Conservation (phyloP, 176 grass and related monocot species). For the Aegilops longissima region DNA sequence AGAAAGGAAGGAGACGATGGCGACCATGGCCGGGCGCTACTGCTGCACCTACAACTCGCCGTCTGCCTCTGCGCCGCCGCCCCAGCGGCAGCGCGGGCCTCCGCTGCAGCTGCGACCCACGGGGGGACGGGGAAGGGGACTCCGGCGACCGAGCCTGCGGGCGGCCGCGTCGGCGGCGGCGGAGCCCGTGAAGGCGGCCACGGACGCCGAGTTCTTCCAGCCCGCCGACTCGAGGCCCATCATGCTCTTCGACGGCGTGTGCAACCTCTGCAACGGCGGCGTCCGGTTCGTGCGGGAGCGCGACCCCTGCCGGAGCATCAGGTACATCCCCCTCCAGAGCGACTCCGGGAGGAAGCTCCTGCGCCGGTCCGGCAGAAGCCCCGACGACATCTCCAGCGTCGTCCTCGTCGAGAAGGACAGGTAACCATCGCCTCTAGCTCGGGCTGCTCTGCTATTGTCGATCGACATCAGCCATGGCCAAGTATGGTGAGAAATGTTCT, state of each 20-base stretch:
- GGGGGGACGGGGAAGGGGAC: not conserved
- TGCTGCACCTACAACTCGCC: slow-evolving; percentile 7
- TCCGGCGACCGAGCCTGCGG: slow-evolving; percentile 19
- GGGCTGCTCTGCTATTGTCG: not conserved
- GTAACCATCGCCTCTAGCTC: not conserved
- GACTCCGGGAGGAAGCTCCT: slow-evolving; percentile 82
- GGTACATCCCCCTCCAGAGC: slow-evolving; percentile 72
- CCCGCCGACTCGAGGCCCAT: slow-evolving; percentile 57
- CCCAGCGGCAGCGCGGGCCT: not conserved
- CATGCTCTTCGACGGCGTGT: slow-evolving; percentile 94
- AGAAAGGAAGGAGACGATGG: not conserved
- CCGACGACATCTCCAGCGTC: slow-evolving; percentile 95
- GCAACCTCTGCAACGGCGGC: slow-evolving; percentile 94
- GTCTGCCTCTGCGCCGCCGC: slow-evolving; percentile 7
- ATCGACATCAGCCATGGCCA: not conserved
- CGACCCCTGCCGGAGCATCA: slow-evolving; percentile 72
- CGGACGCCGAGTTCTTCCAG: slow-evolving; percentile 79
- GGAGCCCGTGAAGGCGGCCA: slow-evolving; percentile 44
- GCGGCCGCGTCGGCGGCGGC: not conserved
- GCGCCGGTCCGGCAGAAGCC: slow-evolving; percentile 62
- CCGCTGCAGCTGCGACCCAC: not conserved
- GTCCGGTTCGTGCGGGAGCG: slow-evolving; percentile 66
- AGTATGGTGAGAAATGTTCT: not conserved
- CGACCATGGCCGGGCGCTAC: not conserved
- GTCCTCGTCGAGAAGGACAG: slow-evolving; percentile 87